Conservation (phyloP, 108 stramenopile species). For the Cyclostephanos tholiformis region DNA sequence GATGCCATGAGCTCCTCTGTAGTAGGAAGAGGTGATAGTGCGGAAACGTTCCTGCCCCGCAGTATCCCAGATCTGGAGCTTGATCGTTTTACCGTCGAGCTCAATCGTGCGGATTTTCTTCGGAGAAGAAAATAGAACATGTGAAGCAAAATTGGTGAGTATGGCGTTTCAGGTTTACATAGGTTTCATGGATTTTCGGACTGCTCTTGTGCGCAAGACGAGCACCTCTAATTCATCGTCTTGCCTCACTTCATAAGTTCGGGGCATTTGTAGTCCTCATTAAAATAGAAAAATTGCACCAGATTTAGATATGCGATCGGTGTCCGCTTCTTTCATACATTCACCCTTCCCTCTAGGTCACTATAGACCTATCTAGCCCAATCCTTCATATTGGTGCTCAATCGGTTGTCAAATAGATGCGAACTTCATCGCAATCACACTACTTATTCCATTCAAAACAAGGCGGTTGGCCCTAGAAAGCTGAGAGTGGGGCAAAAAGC, state of each 20-base stretch:
- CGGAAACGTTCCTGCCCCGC: slow-evolving; percentile 93
- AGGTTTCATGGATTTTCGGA: background rate
- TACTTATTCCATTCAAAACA: background rate
- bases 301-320: background rate
- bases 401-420: background rate
- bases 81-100: slow-evolving; percentile 98
- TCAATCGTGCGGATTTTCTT: slow-evolving; percentile 99
- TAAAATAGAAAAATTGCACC: no score
- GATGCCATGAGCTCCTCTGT: slow-evolving; percentile 95
- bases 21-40: slow-evolving; percentile 89
- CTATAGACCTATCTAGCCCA: background rate
- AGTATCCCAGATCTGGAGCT: slow-evolving; percentile 95
- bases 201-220: background rate
- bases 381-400: background rate
- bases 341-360: background rate
- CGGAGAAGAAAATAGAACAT: slow-evolving; percentile 4
- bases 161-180: background rate
- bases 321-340: background rate
- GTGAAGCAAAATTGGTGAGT: background rate
- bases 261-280: background rate
- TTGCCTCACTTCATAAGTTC: background rate
- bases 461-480: no score
- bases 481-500: background rate
- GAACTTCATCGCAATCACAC: background rate
- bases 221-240: background rate